Percentiles rank a stretch among this genome's conserved stretches.
phyloP scores from a whole-genome alignment of 352 stramenopile species.

The Phytophthora tentaculata region DNA sequence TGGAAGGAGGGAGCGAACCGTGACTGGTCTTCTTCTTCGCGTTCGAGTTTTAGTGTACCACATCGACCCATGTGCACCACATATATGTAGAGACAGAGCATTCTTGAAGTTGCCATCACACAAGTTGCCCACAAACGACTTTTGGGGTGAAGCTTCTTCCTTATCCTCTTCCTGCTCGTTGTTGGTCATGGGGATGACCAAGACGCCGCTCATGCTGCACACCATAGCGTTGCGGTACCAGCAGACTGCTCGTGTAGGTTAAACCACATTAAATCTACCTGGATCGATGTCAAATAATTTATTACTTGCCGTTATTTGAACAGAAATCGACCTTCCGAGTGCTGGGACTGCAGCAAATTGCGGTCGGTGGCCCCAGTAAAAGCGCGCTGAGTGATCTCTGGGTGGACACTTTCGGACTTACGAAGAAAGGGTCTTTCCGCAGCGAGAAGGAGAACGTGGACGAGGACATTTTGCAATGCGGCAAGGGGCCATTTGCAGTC shows the following conservation, averaged over 20 bases:
- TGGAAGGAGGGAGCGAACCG: background rate
- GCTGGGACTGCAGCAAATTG: conserved; percentile 98
- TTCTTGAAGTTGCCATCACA: background rate
- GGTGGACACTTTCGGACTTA: conserved; percentile 84
- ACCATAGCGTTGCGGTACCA: conserved; percentile 14
- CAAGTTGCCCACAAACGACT: background rate
- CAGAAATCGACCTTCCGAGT: conserved; percentile 90
- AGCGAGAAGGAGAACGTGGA: conserved; percentile 97
- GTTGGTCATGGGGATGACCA: conserved; percentile 14
- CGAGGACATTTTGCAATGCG: conserved; percentile 97
- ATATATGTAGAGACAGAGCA: background rate
- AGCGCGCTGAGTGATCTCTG: conserved; percentile 83
- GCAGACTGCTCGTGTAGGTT: conserved; percentile 15
- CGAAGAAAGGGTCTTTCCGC: conserved; percentile 68
- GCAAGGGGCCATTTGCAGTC: conserved; percentile 91
- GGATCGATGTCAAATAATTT: background rate
- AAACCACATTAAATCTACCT: background rate
- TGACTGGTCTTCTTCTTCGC: background rate
- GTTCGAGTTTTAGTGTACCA: background rate
- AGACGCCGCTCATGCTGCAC: conserved; percentile 13
- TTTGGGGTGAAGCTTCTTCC: too few species aligned
- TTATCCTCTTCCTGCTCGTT: background rate
- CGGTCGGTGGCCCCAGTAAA: conserved; percentile 94
- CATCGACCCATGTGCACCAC: background rate
- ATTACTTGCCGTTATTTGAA: background rate